Conservation (phyloP, 2,329 filamentous ascomycete genomes). For the Fusarium dlaminii region DNA sequence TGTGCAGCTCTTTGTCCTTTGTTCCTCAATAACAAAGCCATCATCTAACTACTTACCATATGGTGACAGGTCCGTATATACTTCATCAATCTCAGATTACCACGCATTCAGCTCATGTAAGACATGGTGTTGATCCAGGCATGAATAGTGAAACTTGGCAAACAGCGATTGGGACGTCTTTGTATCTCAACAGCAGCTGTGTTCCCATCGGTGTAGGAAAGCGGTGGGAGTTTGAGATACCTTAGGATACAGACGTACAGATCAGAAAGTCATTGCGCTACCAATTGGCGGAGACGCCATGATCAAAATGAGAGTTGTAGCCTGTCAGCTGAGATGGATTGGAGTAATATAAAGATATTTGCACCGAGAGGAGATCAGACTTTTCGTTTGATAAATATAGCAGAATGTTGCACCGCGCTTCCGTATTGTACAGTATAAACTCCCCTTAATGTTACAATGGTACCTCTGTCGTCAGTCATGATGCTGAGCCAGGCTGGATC, state of each 20-base stretch:
- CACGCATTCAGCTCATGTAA: neutral
- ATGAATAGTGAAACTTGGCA: neutral
- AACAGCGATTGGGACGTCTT: neutral
- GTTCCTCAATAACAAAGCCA: neutral
- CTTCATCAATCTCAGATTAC: neutral
- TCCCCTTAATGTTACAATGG: constrained; percentile 18
- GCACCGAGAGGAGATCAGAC: neutral
- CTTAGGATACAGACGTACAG: neutral
- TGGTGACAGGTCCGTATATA: neutral
- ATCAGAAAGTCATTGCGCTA: too few species aligned
- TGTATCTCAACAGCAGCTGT: neutral
- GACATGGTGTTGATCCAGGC: neutral
- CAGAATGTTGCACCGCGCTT: neutral
- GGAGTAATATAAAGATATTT: neutral
- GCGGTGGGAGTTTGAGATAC: neutral
- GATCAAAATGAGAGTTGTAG: neutral
- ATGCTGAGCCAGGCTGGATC: neutral
- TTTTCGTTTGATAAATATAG: neutral
- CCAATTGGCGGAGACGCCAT: neutral
- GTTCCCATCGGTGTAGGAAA: neutral
- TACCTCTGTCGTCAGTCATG: neutral
- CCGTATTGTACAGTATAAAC: constrained; percentile 20
- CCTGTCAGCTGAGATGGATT: neutral
- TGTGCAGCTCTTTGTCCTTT: neutral
- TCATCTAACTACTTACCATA: too few species aligned